Evolutionary conservation across 2,329 filamentous ascomycete species (phyloP).

Genomic region (Grosmannia clavigera): DNA sequence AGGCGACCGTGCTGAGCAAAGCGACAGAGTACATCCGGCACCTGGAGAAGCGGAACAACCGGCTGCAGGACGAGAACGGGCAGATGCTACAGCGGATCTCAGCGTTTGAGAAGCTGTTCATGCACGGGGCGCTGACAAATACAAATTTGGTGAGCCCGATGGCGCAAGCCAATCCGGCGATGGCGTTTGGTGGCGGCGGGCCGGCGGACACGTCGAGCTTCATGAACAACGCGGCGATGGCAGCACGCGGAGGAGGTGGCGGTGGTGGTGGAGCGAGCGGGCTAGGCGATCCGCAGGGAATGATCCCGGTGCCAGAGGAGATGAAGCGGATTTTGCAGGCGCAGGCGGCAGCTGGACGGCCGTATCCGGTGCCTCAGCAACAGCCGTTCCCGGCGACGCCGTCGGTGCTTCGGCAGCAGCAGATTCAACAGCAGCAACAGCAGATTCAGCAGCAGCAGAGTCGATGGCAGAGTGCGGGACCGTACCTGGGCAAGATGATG

Average conservation of each 20-base stretch:
- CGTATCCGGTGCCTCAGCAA: conserved; percentile 29
- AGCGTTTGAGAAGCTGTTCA: conserved; percentile 68
- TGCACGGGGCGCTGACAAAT: conserved; percentile 58
- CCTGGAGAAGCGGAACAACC: conserved; percentile 79
- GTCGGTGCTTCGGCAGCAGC: conserved; percentile 31
- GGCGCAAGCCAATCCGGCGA: conserved; percentile 33
- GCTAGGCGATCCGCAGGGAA: conserved; percentile 33
- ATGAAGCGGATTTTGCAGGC: conserved; percentile 51
- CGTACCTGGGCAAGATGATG: conserved; percentile 69
- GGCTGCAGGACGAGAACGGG: conserved; percentile 68
- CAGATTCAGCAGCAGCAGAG: conserved; percentile 26
- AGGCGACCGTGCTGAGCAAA: conserved; percentile 91
- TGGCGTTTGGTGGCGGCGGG: conserved; percentile 31
- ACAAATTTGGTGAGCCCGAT: conserved; percentile 34
- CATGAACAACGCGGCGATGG: conserved; percentile 4
- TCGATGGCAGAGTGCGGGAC: conserved; percentile 40
- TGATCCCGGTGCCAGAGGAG: conserved; percentile 55
- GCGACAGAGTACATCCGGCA: conserved; percentile 94
- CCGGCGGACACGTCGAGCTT: conserved; percentile 19
- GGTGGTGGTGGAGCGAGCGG: conserved; percentile 16
- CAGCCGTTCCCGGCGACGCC: conserved; percentile 30
- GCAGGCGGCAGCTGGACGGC: conserved; percentile 41
- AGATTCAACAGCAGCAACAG: conserved; percentile 21
- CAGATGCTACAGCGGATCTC: conserved; percentile 67
- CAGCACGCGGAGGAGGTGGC: conserved; percentile 18